Conservation (phyloP, 2,329 filamentous ascomycete genomes). For the Blumeriella jaapii region DNA sequence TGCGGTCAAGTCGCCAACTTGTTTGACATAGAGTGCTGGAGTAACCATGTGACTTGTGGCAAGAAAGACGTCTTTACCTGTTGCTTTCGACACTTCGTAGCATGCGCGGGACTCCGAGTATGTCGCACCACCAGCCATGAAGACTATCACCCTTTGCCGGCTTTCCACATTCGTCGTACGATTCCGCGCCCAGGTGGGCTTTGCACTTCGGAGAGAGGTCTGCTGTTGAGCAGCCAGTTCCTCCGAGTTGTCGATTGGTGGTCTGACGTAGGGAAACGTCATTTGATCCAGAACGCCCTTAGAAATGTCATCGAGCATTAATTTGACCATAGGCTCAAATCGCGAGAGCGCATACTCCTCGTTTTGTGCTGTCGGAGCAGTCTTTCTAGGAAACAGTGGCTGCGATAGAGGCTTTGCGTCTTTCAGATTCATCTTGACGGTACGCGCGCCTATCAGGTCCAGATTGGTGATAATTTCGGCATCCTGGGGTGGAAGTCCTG, state of each 20-base stretch:
- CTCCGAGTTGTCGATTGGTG: constrained; percentile 52
- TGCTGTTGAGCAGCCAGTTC: constrained; percentile 43
- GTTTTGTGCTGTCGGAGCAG: constrained; percentile 39
- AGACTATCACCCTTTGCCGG: constrained; percentile 81
- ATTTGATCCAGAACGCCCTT: constrained; percentile 54
- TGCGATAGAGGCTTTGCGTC: constrained; percentile 55
- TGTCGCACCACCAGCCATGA: constrained; percentile 90
- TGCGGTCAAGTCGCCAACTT: constrained; percentile 67
- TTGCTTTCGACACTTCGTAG: constrained; percentile 69
- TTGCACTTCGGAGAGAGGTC: constrained; percentile 76
- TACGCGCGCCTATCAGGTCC: constrained; percentile 67
- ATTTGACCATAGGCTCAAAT: constrained; percentile 70
- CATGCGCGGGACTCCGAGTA: constrained; percentile 83
- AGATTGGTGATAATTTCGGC: constrained; percentile 66
- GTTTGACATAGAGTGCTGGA: constrained; percentile 69
- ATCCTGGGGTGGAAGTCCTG: constrained; percentile 64
- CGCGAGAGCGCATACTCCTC: constrained; percentile 82
- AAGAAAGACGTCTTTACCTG: constrained; percentile 74
- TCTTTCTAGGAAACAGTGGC: constrained; percentile 62
- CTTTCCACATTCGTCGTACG: constrained; percentile 67
- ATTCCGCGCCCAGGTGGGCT: constrained; percentile 89
- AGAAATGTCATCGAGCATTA: constrained; percentile 67
- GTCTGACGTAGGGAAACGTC: constrained; percentile 62
- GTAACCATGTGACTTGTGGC: constrained; percentile 88
- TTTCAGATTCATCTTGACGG: constrained; percentile 57